Percentiles rank a stretch among this genome's conserved stretches.
phyloP scores from a whole-genome alignment of 768 basidiomycete species.

The Hemileccinum impolitum region DNA sequence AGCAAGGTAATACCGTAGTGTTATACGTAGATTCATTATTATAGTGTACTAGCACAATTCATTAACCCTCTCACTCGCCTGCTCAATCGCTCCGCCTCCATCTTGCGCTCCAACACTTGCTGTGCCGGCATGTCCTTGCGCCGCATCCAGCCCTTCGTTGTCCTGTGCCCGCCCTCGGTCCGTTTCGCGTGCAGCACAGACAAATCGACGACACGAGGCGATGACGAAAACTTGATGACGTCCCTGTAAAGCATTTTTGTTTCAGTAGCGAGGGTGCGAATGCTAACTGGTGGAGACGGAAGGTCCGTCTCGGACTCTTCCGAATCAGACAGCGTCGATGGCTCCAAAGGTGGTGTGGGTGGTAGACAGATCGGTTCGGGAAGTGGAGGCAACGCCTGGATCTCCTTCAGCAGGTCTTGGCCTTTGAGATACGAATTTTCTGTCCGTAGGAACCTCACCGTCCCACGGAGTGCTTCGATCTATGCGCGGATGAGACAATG shows the following conservation, averaged over 20 bases:
- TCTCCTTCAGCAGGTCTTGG: slow-evolving; percentile 82
- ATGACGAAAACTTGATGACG: slow-evolving; percentile 80
- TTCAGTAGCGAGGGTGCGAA: slow-evolving; percentile 73
- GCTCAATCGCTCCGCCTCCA: slow-evolving; percentile 71
- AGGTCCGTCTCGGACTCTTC: slow-evolving; percentile 56
- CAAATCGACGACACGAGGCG: slow-evolving; percentile 84
- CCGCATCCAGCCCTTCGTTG: slow-evolving; percentile 68
- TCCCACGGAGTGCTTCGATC: slow-evolving; percentile 89
- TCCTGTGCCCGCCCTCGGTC: slow-evolving; percentile 41
- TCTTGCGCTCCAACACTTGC: slow-evolving; percentile 73
- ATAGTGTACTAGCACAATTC: slow-evolving; percentile 50
- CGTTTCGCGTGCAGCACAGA: slow-evolving; percentile 54
- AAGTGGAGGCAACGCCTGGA: slow-evolving; percentile 71
- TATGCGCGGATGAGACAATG: slow-evolving; percentile 29
- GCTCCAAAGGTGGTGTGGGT: slow-evolving; percentile 64
- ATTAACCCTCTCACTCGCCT: slow-evolving; percentile 67
- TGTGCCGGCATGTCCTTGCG: slow-evolving; percentile 78
- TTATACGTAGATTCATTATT: slow-evolving; percentile 4
- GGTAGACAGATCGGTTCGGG: slow-evolving; percentile 43
- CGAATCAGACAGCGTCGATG: slow-evolving; percentile 65
- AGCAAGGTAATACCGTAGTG: too few relatives aligned
- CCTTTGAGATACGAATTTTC: slow-evolving; percentile 95
- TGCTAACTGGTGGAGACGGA: slow-evolving; percentile 42
- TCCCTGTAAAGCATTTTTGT: slow-evolving; percentile 87
- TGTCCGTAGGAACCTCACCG: slow-evolving; percentile 86